Evolutionary conservation across 306 rosid species (phyloP).

Genomic region (Dryas drummondii): DNA sequence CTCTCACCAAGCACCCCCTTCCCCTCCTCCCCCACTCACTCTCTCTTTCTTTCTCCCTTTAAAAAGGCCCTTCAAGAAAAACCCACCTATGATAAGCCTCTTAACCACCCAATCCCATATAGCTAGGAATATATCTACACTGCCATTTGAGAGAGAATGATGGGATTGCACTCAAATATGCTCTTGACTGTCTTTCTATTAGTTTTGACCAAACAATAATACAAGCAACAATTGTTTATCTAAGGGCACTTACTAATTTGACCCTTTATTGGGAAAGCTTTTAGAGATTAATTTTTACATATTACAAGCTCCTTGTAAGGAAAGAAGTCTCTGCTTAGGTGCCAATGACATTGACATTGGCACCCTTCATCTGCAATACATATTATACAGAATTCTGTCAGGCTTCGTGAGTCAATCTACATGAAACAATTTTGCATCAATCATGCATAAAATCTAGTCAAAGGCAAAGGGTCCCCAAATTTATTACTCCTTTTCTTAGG

Average conservation of each 20-base stretch:
- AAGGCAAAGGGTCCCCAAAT: too few relatives aligned
- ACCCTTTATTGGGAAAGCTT: slow-evolving; percentile 32
- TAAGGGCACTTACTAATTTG: slow-evolving; percentile 27
- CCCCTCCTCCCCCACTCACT: slow-evolving; percentile 10
- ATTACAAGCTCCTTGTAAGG: background rate
- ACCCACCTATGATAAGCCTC: slow-evolving; percentile 24
- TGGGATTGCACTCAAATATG: slow-evolving; percentile 68
- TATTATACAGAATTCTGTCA: too few relatives aligned
- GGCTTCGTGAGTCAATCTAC: too few relatives aligned
- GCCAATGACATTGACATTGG: too few relatives aligned
- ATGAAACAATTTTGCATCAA: too few relatives aligned
- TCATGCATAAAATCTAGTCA: too few relatives aligned
- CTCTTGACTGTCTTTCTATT: slow-evolving; percentile 48
- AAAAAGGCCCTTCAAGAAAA: slow-evolving; percentile 19
- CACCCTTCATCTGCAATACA: too few relatives aligned
- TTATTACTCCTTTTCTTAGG: too few relatives aligned
- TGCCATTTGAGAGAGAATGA: slow-evolving; percentile 34
- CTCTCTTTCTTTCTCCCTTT: slow-evolving; percentile 24
- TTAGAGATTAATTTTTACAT: slow-evolving; percentile 8
- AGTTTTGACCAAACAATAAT: slow-evolving; percentile 53
- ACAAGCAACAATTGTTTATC: slow-evolving; percentile 27
- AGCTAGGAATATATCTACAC: slow-evolving; percentile 33
- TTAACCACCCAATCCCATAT: slow-evolving; percentile 25
- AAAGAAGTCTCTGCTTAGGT: background rate
- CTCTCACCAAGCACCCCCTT: slow-evolving; percentile 56